Evolutionary conservation across 1,139 yeast species (phyloP).

Genomic region (Petasospora rhodanensis): DNA sequence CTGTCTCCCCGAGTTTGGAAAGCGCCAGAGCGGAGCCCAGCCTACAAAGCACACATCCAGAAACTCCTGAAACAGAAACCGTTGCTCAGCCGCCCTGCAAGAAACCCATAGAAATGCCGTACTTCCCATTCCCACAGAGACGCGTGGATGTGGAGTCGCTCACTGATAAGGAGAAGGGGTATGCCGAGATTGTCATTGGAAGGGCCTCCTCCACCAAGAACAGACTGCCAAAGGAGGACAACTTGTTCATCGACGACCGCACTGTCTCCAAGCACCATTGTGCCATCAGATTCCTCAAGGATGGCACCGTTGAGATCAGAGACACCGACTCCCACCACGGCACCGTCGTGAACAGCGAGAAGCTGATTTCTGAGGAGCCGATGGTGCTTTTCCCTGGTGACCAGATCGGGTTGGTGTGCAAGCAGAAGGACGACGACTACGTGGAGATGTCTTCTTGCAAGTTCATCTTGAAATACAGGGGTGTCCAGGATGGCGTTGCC

Average conservation of each 20-base stretch:
- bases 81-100: too few species aligned
- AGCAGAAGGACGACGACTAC: slow-evolving; percentile 1
- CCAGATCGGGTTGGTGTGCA: slow-evolving; percentile 11
- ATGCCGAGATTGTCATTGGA: slow-evolving; percentile 4
- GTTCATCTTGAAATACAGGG: too few species aligned
- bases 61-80: too few species aligned
- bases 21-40: too few species aligned
- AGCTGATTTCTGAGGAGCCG: slow-evolving; percentile 1
- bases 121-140: too few species aligned
- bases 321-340: slow-evolving; percentile 13
- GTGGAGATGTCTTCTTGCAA: too few species aligned
- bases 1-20: too few species aligned
- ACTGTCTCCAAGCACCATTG: slow-evolving; percentile 13
- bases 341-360: slow-evolving; percentile 6
- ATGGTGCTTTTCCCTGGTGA: slow-evolving; percentile 6
- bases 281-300: not conserved
- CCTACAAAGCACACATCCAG: too few species aligned
- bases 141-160: too few species aligned
- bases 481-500: too few species aligned
- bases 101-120: too few species aligned
- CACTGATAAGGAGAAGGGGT: too few species aligned
- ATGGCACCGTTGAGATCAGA: slow-evolving; percentile 1
- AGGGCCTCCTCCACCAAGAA: slow-evolving; percentile 5
- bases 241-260: slow-evolving; percentile 9
- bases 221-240: slow-evolving; percentile 3